These are phyloP conservation scores for Karstenula rhodostoma DNA, from an alignment of 2,329 filamentous ascomycete species.

Conservation along the genomic window DNA sequence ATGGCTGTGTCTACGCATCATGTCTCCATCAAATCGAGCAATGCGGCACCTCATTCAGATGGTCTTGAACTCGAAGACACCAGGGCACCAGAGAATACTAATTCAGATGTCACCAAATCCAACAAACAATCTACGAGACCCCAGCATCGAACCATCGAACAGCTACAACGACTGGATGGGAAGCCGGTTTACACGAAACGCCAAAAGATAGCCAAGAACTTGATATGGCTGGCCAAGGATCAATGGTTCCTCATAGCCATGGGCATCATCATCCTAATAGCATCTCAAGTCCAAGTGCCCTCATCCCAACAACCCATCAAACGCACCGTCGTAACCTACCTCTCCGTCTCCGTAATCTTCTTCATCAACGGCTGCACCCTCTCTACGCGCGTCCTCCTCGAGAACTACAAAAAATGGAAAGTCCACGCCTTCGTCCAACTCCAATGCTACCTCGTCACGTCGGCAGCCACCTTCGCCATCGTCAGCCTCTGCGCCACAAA, in stretches of 20 bases:
- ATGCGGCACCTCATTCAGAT: background rate
- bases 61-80: background rate
- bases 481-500: constrained; percentile 61
- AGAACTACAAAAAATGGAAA: constrained; percentile 71
- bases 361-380: constrained; percentile 75
- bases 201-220: constrained; percentile 17
- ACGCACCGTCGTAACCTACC: constrained; percentile 67
- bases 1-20: background rate
- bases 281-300: constrained; percentile 64
- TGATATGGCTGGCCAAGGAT: constrained; percentile 55
- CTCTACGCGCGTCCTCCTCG: constrained; percentile 66
- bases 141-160: background rate
- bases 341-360: constrained; percentile 74
- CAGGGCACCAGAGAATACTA: background rate
- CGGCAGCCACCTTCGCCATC: constrained; percentile 66
- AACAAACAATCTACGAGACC: background rate
- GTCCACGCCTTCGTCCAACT: constrained; percentile 73
- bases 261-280: constrained; percentile 61
- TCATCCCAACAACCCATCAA: constrained; percentile 62
- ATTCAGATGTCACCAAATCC: background rate
- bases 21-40: background rate
- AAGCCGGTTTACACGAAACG: constrained; percentile 11
- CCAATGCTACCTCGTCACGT: constrained; percentile 72
- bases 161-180: background rate
- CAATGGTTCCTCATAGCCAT: constrained; percentile 74